These are phyloP conservation scores for Tricholoma sp. DNA, from an alignment of 768 basidiomycete genomes.

Conservation along the genomic window DNA sequence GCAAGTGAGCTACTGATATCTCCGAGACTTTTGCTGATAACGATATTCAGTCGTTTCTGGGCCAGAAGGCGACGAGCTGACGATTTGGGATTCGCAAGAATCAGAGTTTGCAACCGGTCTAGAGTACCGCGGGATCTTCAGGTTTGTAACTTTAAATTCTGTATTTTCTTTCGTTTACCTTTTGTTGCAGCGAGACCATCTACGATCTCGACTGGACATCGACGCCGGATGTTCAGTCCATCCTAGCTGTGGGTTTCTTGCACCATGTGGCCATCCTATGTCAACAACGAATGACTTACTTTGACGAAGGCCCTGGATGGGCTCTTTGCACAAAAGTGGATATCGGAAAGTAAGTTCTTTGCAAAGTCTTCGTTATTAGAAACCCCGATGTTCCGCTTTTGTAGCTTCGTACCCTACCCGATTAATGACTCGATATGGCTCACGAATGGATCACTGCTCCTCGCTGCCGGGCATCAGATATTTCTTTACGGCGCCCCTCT, in stretches of 20 bases:
- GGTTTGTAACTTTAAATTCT: slow-evolving; percentile 33
- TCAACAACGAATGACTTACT: slow-evolving; percentile 90
- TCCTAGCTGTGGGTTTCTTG: slow-evolving; percentile 83
- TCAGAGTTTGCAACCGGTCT: slow-evolving; percentile 91
- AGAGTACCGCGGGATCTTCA: slow-evolving; percentile 62
- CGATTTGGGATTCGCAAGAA: slow-evolving; percentile 95
- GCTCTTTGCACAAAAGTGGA: slow-evolving; percentile 65
- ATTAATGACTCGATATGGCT: slow-evolving; percentile 94
- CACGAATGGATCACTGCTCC: slow-evolving; percentile 71
- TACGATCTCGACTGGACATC: slow-evolving; percentile 92
- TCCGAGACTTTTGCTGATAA: not conserved
- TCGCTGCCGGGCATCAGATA: slow-evolving; percentile 82
- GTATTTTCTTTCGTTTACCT: not conserved
- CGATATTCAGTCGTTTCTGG: slow-evolving; percentile 50
- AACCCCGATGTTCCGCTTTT: not conserved
- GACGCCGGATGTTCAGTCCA: slow-evolving; percentile 84
- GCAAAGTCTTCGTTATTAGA: not conserved
- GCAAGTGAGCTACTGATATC: slow-evolving; percentile 36
- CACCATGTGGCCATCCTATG: slow-evolving; percentile 82
- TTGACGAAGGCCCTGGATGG: slow-evolving; percentile 80
- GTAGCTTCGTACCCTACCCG: slow-evolving; percentile 69
- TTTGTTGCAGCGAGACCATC: slow-evolving; percentile 45
- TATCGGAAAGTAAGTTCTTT: slow-evolving; percentile 52
- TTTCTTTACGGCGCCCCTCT: slow-evolving; percentile 62
- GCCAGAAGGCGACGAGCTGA: slow-evolving; percentile 68